Percentiles rank a stretch among this genome's conserved stretches.
Evolutionary conservation across 1,284 basidiomycete genomes (phyloP).

Genomic region (Apiotrichum veenhuisii): DNA sequence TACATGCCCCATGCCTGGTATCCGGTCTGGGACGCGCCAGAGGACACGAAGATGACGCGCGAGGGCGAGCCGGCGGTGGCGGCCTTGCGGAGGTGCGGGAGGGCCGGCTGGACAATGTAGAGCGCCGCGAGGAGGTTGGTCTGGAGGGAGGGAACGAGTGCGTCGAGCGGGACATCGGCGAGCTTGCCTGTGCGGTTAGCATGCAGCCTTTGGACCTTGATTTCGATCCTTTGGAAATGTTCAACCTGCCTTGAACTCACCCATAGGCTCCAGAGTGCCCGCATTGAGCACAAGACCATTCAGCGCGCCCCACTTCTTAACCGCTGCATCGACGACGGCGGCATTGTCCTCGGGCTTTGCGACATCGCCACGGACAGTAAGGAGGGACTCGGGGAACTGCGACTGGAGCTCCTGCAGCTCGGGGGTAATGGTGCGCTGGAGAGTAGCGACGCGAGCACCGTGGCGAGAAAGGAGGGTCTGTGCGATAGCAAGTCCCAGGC

Average conservation of each 20-base stretch:
- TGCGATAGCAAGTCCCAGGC: conserved; percentile 54
- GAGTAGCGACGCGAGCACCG: conserved; percentile 51
- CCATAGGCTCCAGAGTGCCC: conserved; percentile 50
- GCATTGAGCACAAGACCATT: conserved; percentile 55
- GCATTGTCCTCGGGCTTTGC: conserved; percentile 39
- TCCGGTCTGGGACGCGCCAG: conserved; percentile 52
- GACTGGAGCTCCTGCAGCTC: conserved; percentile 45
- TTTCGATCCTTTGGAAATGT: not conserved
- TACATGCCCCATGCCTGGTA: conserved; percentile 55
- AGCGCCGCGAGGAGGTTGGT: conserved; percentile 55
- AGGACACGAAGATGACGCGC: conserved; percentile 53
- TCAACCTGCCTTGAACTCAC: conserved; percentile 16
- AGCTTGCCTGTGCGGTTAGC: conserved; percentile 28
- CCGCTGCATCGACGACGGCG: conserved; percentile 43
- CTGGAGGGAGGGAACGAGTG: conserved; percentile 39
- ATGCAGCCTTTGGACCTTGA: too few species aligned
- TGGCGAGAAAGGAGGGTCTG: conserved; percentile 45
- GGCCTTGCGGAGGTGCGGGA: conserved; percentile 51
- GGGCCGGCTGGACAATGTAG: conserved; percentile 51
- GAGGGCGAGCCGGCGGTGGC: conserved; percentile 26
- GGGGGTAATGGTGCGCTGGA: conserved; percentile 52
- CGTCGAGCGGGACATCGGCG: conserved; percentile 24
- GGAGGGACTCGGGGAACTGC: conserved; percentile 33
- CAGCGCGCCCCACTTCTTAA: conserved; percentile 50
- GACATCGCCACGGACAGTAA: conserved; percentile 49